Base-by-base conservation (phyloP, 306 rosid genomes). In the Phaseolus lunatus region DNA sequence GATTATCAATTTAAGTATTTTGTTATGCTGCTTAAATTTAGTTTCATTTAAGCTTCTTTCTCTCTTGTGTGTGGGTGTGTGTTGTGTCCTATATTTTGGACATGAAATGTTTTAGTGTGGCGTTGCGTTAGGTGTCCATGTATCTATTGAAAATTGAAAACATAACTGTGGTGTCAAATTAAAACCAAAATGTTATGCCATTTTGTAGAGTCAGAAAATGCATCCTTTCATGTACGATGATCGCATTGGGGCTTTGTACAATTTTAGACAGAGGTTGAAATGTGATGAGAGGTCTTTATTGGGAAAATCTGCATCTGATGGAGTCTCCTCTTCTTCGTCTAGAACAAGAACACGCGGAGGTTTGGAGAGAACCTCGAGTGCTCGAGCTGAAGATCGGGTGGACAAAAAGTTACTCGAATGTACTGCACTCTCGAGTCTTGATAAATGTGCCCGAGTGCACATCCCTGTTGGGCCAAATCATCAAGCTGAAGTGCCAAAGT, bases 161-260 rank as follows among this genome's bases (percentile, higher is more conserved):
- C 10, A 15, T 72, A 41, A 29, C 58, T 27, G 9, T 72, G 26
- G 13, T 50, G 41, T 59, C 27, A 7, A 61, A 59, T 79, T 73
- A 76, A 62, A 64, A 47, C 72, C 20, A 72, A 70, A 78, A 35
- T n/a, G 54, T 63, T 84, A 22, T 76, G 33, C 52, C 29, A 59
- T 76, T 70, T 86, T 85, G 89, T 83, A 89, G 90, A 83, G 63
- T 67, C 89, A 85, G 79, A 90, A 64, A 86, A 89, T 91, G 96
- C 97, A 91, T 82, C 97, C 97, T 68, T 77, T 79, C 86, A 80
- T 89, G 92, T 95, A 90, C 39, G 92, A 90, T 59, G 94, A 89
- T 78, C 84, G 82, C 2, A 63, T 10, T 72, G 88, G 87, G 78
- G 47, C 84, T 23, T 15, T 61, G 33, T 96, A 96, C 96, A 89